Evolutionary conservation across 2,329 filamentous ascomycete genomes (phyloP).

Genomic region (Aspergillus uvarum): DNA sequence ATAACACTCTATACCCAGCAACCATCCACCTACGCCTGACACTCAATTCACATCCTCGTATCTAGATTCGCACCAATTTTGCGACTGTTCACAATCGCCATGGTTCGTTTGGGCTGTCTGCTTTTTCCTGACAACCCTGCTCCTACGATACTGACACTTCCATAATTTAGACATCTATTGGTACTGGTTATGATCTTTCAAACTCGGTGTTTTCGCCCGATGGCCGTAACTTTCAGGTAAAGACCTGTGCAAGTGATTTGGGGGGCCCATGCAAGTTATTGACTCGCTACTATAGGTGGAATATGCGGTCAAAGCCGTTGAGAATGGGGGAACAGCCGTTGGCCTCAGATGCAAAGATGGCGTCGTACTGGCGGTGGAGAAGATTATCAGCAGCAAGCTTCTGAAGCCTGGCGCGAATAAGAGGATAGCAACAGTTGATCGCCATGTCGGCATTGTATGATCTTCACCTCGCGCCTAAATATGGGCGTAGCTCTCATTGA

Average conservation of each 20-base stretch:
- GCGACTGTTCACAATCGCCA: conserved; percentile 11
- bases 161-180: conserved; percentile 83
- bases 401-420: conserved; percentile 95
- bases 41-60: not conserved
- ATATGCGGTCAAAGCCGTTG: conserved; percentile 97
- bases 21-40: not conserved
- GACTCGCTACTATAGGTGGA: conserved; percentile 60
- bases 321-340: conserved; percentile 94
- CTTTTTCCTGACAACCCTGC: conserved; percentile 8
- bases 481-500: not conserved
- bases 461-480: not conserved
- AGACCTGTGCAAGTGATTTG: not conserved
- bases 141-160: conserved; percentile 17
- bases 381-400: conserved; percentile 92
- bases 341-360: conserved; percentile 97
- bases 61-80: not conserved
- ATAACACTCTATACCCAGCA: not conserved
- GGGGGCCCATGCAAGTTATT: conserved; percentile 10
- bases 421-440: conserved; percentile 91
- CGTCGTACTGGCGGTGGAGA: conserved; percentile 93
- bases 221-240: conserved; percentile 95
- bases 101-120: conserved; percentile 19
- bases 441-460: conserved; percentile 87
- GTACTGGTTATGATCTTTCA: conserved; percentile 97
- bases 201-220: conserved; percentile 99